Evolutionary conservation across 192 early-diverging fungal species (phyloP), one percentile per base, ranked within the genome.

Genomic region (Dispira parvispora): DNA sequence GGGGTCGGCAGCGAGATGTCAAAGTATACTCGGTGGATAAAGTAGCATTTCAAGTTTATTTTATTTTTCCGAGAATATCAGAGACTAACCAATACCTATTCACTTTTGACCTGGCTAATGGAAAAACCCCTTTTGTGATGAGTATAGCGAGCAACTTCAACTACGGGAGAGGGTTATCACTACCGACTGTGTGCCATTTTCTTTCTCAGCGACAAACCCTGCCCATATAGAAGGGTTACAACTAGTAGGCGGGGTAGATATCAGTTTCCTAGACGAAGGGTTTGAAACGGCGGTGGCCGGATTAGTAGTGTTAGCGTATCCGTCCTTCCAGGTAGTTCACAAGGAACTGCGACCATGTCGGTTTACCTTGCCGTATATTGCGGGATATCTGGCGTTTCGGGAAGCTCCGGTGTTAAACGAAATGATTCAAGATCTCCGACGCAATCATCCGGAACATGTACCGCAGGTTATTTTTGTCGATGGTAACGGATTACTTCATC

Each of bases 341-440:
- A 63, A 73, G 49, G 68, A 78, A n/a, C 74, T 71, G 42, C 54
- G 74, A 16, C 65, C 73, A 20, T 84, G 89, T 8, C 68, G 69
- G 21, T 71, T 98, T 20, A 68, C 67, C 0, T 64, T 82, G 28
- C 94, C 94, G 0, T 98, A 98, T 67, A 85, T 88, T 49, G 75
- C 93, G 0, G 87, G 88, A 1, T 98, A 83, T 69, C 78, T 98
- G n/a, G 94, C 93, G 0, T 92, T 95, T 71, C 83, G 93, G 14
- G 94, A 98, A 64, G 77, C 82, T 0, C 74, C 75, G 0, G 81
- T 85, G 1, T 71, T 94, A 32, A 60, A 72, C 21, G 60, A 65
- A 11, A 72, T 88, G 49, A 71, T 95, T 42, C 63, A 64, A 5
- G 68, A 66, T 12, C 67, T 95, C n/a, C 74, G 69, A 43, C 20